Percentiles rank a stretch among this genome's conserved stretches.
Evolutionary conservation across 164 flowering plant genomes (phyloP).

Genomic region (Tinospora cordifolia): DNA sequence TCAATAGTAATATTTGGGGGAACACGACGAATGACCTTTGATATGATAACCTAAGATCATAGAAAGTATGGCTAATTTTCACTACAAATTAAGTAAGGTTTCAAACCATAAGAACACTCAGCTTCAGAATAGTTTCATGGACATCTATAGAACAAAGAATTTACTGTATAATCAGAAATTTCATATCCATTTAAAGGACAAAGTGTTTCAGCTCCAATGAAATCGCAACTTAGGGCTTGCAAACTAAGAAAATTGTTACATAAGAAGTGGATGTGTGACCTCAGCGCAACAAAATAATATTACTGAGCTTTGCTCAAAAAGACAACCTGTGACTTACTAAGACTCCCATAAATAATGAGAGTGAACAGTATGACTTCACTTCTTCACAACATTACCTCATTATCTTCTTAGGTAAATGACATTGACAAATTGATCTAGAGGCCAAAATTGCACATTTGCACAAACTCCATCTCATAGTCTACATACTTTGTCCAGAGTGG

Average conservation of each 20-base stretch:
- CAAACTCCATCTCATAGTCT: slow-evolving; percentile 13
- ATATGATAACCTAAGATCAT: background rate
- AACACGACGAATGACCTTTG: background rate
- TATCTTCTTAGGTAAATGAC: background rate
- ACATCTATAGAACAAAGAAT: background rate
- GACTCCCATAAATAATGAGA: background rate
- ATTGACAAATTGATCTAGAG: background rate
- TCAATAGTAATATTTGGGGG: background rate
- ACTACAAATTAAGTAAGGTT: background rate
- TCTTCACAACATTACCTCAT: background rate
- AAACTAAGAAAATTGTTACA: slow-evolving; percentile 1
- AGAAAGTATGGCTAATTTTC: no score
- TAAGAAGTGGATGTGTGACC: background rate
- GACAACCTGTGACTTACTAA: background rate
- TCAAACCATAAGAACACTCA: background rate
- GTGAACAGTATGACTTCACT: background rate
- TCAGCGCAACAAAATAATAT: background rate
- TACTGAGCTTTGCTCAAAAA: slow-evolving; percentile 4
- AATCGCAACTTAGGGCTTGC: background rate
- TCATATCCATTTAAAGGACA: background rate
- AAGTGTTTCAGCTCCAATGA: background rate
- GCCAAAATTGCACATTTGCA: slow-evolving; percentile 14
- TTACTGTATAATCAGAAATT: background rate
- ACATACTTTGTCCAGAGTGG: slow-evolving; percentile 24
- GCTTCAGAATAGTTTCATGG: background rate